Conservation (phyloP, 495 filamentous ascomycete species). For the Corynascus novoguineensis region DNA sequence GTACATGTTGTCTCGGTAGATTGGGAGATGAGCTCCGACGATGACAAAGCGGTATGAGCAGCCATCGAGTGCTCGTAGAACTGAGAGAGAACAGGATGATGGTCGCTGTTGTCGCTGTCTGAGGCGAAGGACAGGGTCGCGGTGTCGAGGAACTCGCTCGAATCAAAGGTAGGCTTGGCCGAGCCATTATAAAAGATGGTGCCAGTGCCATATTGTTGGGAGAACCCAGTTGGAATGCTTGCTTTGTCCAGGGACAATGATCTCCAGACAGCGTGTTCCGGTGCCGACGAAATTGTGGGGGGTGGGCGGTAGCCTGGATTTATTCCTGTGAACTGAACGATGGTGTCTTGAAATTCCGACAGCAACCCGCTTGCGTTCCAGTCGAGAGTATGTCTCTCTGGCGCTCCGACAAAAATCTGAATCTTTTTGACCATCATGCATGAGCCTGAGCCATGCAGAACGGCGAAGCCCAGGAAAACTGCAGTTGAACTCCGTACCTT, state of each 20-base stretch:
- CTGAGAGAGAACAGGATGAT: constrained; percentile 37
- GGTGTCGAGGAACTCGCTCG: constrained; percentile 45
- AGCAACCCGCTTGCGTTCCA: constrained; percentile 54
- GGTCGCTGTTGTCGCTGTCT: constrained; percentile 20
- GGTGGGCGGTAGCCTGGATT: constrained; percentile 2
- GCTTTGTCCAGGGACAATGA: constrained; percentile 39
- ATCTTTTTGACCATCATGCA: constrained; percentile 42
- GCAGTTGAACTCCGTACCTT: too few relatives aligned
- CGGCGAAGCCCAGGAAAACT: neutral
- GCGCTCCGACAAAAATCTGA: constrained; percentile 60
- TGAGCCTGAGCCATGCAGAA: neutral
- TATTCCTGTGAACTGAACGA: constrained; percentile 43
- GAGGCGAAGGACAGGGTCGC: constrained; percentile 35
- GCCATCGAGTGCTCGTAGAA: constrained; percentile 73
- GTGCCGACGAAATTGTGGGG: constrained; percentile 14
- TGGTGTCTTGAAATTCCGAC: constrained; percentile 36
- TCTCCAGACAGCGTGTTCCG: constrained; percentile 40
- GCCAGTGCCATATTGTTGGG: constrained; percentile 42
- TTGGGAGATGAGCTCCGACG: constrained; percentile 42
- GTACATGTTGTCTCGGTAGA: constrained; percentile 12
- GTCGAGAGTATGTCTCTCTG: constrained; percentile 45
- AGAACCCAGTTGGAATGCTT: constrained; percentile 38
- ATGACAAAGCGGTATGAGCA: constrained; percentile 52
- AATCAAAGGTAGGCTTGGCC: constrained; percentile 22
- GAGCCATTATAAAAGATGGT: constrained; percentile 15